A percentile compares a stretch with the other conserved stretches of the same genome.
phyloP scores from a whole-genome alignment of 2,329 filamentous ascomycete genomes.

The Aspergillus spinulosporus region DNA sequence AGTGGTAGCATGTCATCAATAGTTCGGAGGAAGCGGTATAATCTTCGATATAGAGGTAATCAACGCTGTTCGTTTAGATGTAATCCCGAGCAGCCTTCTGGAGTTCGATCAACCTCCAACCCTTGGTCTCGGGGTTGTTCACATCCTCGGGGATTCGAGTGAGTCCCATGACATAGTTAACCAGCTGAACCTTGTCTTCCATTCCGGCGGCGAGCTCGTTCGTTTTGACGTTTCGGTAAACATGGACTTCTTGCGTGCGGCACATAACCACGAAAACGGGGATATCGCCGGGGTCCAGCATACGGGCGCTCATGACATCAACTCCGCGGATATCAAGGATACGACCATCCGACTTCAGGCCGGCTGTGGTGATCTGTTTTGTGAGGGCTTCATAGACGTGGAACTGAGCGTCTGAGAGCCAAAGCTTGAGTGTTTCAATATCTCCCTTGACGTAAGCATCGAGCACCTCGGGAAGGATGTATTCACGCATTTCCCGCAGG shows the following conservation, averaged over 20 bases:
- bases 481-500: slow-evolving; percentile 91
- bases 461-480: slow-evolving; percentile 94
- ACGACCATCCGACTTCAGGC: slow-evolving; percentile 89
- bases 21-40: slow-evolving; percentile 16
- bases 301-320: slow-evolving; percentile 61
- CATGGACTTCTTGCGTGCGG: slow-evolving; percentile 94
- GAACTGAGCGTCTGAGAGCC: slow-evolving; percentile 95
- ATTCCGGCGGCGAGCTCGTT: slow-evolving; percentile 89
- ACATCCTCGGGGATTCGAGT: slow-evolving; percentile 93
- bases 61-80: slow-evolving; percentile 52
- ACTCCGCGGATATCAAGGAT: slow-evolving; percentile 95
- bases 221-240: slow-evolving; percentile 90
- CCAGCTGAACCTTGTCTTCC: slow-evolving; percentile 98
- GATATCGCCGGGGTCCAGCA: slow-evolving; percentile 52
- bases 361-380: slow-evolving; percentile 90
- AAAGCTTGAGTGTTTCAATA: slow-evolving; percentile 82
- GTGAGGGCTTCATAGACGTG: slow-evolving; percentile 96
- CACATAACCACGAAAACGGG: slow-evolving; percentile 97
- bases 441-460: slow-evolving; percentile 99
- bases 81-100: slow-evolving; percentile 97
- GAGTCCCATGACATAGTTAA: slow-evolving; percentile 96
- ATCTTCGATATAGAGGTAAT: slow-evolving; percentile 1
- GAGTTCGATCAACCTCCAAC: slow-evolving; percentile 96
- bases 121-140: slow-evolving; percentile 92
- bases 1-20: slow-evolving; percentile 13